Base-by-base conservation (phyloP, 805 yeast species). In the Kuraishia cidri region DNA sequence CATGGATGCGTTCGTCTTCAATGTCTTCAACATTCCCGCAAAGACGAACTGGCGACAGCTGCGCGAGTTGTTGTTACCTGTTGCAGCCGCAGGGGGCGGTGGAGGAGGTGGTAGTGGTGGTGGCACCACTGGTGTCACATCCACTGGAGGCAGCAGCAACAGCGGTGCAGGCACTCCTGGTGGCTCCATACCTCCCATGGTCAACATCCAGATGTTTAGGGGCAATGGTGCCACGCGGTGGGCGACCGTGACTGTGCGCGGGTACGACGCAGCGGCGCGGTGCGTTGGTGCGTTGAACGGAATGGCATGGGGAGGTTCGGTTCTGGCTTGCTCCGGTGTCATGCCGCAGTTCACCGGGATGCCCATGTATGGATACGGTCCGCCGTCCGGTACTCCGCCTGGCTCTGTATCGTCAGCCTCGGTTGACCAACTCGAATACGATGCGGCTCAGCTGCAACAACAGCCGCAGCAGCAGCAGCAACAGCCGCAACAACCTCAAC, bases 231-330 rank as follows among this genome's bases (percentile, higher is more conserved):
- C 30, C 12, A 13, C 16, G 4, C 6, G 21, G 21, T 31, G 28
- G 27, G 39, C 39, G 12, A 12, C 15, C 2, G 31, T 36, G 15
- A 16, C 33, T 5, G 26, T 36, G 18, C 9, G 12, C 3, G 38
- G 38, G 3, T 36, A 33, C 32, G 39, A 36, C 15, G 19, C 30
- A 3, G 36, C 38, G 6, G 18, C 26, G 20, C 15, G 30, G 6
- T 24, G 30, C 20, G 26, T 14, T 26, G 29, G 26, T 16, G 32
- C 34, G 12, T 26, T 39, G 12, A 34, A 39, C 21, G 42, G 42
- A 10, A 17, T 30, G 11, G 29, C 13, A n/a, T 38, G 30, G 31
- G 23, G 30, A 7, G 41, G 35, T 4, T 31, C 30, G 12, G 12
- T 27, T 23, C 26, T 38, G 30, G 18, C 29, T 4, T 23, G 22